Evolutionary conservation across 1,284 basidiomycete genomes (phyloP).

Genomic region (Cryptococcus sp.): DNA sequence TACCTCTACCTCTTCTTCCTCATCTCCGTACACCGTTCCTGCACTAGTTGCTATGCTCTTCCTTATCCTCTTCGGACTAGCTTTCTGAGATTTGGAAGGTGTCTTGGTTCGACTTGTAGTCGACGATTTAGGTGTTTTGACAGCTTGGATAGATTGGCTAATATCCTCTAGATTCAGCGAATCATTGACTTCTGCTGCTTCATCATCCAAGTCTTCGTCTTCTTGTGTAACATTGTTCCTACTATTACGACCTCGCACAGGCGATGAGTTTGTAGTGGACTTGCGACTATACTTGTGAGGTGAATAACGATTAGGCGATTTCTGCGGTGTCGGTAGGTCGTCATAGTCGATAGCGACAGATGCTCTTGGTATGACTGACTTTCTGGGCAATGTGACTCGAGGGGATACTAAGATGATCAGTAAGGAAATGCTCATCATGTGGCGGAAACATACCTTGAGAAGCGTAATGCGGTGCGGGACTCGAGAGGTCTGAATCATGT

Average conservation of each 20-base stretch:
- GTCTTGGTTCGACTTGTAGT: neutral
- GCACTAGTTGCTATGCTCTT: neutral
- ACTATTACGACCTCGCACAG: too few relatives aligned
- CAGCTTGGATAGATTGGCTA: neutral
- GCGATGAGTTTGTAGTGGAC: too few relatives aligned
- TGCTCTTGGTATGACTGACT: neutral
- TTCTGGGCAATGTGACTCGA: neutral
- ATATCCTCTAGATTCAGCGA: neutral
- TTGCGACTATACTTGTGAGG: too few relatives aligned
- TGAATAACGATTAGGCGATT: too few relatives aligned
- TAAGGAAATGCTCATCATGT: neutral
- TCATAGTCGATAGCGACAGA: constrained; percentile 11
- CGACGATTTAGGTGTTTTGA: neutral
- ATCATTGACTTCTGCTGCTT: too few relatives aligned
- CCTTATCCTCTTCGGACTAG: neutral
- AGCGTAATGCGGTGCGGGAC: neutral
- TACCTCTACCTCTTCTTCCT: constrained; percentile 7
- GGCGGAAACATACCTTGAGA: neutral
- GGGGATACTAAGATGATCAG: neutral
- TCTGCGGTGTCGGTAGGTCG: constrained; percentile 8
- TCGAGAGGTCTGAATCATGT: neutral
- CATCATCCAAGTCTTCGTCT: too few relatives aligned
- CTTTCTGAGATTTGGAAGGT: neutral
- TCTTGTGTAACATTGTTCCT: too few relatives aligned
- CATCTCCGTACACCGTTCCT: neutral